Percentiles rank a stretch among this genome's conserved stretches.
Conservation (phyloP, 768 basidiomycete species). For the Wakefieldia striispora region DNA sequence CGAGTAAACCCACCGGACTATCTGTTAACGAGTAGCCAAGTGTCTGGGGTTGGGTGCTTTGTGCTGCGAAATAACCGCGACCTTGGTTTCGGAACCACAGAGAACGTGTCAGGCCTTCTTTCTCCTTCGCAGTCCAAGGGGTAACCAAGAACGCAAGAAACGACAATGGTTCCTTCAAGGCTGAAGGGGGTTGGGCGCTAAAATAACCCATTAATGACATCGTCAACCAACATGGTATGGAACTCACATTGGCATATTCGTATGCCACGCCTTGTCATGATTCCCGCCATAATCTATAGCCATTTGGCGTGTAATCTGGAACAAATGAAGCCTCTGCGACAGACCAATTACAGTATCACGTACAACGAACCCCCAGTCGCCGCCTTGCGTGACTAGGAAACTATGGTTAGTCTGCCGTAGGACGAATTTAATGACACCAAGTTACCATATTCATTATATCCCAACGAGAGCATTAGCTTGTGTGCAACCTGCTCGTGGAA, state of each 20-base stretch:
- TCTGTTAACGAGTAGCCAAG: constrained; percentile 54
- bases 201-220: neutral
- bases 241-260: constrained; percentile 44
- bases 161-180: constrained; percentile 23
- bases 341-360: constrained; percentile 2
- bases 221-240: neutral
- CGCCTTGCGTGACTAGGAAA: constrained; percentile 44
- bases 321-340: neutral
- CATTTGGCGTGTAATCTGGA: constrained; percentile 36
- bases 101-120: constrained; percentile 19
- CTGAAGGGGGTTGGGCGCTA: constrained; percentile 25
- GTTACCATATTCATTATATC: constrained; percentile 49
- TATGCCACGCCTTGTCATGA: constrained; percentile 51
- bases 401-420: neutral
- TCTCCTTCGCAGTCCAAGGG: constrained; percentile 29
- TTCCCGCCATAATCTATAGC: constrained; percentile 38
- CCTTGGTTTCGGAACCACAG: constrained; percentile 22
- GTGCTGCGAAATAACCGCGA: constrained; percentile 31
- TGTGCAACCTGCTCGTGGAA: constrained; percentile 36
- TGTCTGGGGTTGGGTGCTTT: constrained; percentile 49
- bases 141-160: constrained; percentile 29
- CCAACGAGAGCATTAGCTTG: constrained; percentile 48
- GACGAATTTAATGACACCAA: neutral
- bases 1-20: constrained; percentile 53
- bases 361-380: constrained; percentile 46